Conservation (phyloP, 1,284 basidiomycete species). For the Trametes sp. region DNA sequence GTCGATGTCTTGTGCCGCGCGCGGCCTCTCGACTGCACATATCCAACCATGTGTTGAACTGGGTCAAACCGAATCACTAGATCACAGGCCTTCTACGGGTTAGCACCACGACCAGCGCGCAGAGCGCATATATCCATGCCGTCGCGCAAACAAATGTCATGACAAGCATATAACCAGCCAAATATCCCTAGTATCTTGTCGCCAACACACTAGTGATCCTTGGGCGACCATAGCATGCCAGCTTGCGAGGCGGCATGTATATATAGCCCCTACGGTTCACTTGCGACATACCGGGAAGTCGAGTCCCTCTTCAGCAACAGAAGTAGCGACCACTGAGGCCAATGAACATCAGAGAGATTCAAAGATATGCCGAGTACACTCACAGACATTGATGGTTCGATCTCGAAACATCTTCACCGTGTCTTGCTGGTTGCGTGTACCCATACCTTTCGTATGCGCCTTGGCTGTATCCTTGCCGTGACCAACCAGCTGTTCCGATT, state of each 20-base stretch:
- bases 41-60: conserved; percentile 80
- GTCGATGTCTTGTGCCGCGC: conserved; percentile 78
- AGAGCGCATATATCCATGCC: conserved; percentile 10
- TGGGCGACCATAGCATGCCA: conserved; percentile 21
- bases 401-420: conserved; percentile 71
- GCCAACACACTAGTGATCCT: conserved; percentile 18
- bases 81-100: conserved; percentile 69
- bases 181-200: conserved; percentile 15
- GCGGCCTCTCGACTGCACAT: conserved; percentile 84
- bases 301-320: conserved; percentile 88
- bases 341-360: neutral
- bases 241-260: conserved; percentile 18
- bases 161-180: conserved; percentile 18
- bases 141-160: conserved; percentile 10
- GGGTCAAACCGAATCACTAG: conserved; percentile 85
- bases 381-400: conserved; percentile 73
- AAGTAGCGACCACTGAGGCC: conserved; percentile 76
- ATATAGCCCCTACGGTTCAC: conserved; percentile 12
- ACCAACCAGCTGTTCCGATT: conserved; percentile 73
- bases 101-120: neutral
- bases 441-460: conserved; percentile 58
- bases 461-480: conserved; percentile 56
- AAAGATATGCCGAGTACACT: conserved; percentile 37
- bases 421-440: conserved; percentile 59
- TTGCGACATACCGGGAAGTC: conserved; percentile 73